Conservation (phyloP, 768 basidiomycete genomes). For the Suillus luteus region DNA sequence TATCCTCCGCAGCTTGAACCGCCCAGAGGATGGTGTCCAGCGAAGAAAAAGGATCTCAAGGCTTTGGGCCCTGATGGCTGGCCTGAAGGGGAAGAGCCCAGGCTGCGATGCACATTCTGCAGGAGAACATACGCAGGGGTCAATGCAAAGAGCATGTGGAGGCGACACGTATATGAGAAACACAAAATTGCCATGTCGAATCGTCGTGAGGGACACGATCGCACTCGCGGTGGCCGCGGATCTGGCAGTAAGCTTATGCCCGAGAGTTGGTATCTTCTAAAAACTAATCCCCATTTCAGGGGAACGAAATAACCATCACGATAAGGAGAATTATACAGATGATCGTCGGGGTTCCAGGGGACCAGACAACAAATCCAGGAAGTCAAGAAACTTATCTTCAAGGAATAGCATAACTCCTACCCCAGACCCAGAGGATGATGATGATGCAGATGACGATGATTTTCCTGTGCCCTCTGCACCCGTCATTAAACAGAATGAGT, state of each 20-base stretch:
- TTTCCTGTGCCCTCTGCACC: constrained; percentile 23
- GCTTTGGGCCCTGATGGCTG: constrained; percentile 68
- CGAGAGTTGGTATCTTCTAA: neutral
- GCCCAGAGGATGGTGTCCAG: constrained; percentile 83
- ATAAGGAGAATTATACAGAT: constrained; percentile 36
- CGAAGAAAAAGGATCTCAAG: constrained; percentile 80
- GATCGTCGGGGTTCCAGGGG: constrained; percentile 29
- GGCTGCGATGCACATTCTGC: constrained; percentile 83
- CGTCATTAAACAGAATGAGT: constrained; percentile 29
- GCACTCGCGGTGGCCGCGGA: constrained; percentile 57
- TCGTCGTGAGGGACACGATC: constrained; percentile 69
- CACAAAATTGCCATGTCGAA: constrained; percentile 92
- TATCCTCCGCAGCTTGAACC: constrained; percentile 82
- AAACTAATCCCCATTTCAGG: constrained; percentile 42
- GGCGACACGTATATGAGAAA: constrained; percentile 85
- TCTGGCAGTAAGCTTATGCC: constrained; percentile 57
- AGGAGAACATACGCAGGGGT: constrained; percentile 82
- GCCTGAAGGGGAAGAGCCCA: constrained; percentile 81
- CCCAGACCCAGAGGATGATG: constrained; percentile 7
- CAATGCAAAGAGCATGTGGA: constrained; percentile 92
- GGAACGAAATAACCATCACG: constrained; percentile 45
- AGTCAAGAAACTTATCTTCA: neutral
- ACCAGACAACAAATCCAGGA: constrained; percentile 25
- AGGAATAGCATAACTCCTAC: constrained; percentile 15
- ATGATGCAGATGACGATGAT: constrained; percentile 18